These are phyloP conservation scores for Strigomonas oncopelti DNA, from an alignment of 208 protist genomes.

Conservation along the genomic window DNA sequence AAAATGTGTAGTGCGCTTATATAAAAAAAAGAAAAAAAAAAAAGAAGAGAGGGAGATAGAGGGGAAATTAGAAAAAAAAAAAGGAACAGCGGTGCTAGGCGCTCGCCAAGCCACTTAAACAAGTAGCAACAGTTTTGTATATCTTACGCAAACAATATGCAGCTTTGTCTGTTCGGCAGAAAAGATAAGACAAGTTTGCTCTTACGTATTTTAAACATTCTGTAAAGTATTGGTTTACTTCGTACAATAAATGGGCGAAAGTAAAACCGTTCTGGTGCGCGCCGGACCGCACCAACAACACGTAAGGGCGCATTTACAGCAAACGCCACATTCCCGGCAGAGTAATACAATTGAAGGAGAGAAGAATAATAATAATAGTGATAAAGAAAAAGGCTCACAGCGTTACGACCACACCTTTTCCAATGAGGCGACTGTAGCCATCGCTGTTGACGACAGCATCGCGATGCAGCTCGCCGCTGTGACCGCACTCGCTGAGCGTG, in stretches of 20 bases:
- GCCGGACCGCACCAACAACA: too few species aligned
- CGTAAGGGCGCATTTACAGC: too few species aligned
- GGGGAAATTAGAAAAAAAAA: not conserved
- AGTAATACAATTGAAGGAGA: too few species aligned
- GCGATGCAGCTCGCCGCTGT: not conserved
- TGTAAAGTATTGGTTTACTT: too few species aligned
- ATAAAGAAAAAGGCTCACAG: constrained; percentile 1
- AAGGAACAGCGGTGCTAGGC: not conserved
- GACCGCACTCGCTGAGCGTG: not conserved
- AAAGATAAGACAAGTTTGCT: too few species aligned
- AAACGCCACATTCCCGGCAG: too few species aligned
- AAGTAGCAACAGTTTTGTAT: too few species aligned
- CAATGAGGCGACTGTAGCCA: not conserved
- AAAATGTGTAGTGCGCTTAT: not conserved
- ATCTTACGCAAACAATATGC: too few species aligned
- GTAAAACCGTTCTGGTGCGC: too few species aligned
- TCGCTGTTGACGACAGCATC: not conserved
- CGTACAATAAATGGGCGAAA: not conserved
- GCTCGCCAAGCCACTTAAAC: too few species aligned
- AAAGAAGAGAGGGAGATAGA: not conserved
- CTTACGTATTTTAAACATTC: too few species aligned
- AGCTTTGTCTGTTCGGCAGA: too few species aligned
- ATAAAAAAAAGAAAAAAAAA: not conserved
- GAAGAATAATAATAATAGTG: not conserved
- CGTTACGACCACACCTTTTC: constrained; percentile 1